Percentiles rank a stretch among this genome's conserved stretches.
These are phyloP conservation scores for Paratinospora sagittata DNA, from an alignment of 164 flowering plant genomes.

Conservation along the genomic window DNA sequence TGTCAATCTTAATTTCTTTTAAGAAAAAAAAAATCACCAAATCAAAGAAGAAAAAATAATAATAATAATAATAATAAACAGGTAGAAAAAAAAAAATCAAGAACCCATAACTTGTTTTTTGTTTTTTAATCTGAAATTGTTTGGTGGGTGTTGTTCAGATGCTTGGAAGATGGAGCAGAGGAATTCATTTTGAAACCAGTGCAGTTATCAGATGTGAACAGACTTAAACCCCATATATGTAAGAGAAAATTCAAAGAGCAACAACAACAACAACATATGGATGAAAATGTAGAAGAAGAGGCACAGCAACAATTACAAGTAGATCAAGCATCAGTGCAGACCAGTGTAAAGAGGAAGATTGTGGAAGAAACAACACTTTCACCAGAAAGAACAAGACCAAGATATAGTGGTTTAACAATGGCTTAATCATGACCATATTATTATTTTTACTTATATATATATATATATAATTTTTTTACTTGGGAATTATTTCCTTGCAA, in stretches of 20 bases:
- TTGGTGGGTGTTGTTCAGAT: slow-evolving; percentile 33
- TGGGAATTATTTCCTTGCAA: not conserved
- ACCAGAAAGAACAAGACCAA: slow-evolving; percentile 50
- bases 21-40: too few species aligned
- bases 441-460: not conserved
- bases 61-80: too few species aligned
- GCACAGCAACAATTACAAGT: not conserved
- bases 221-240: slow-evolving; percentile 51
- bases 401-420: slow-evolving; percentile 35
- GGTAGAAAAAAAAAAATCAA: too few species aligned
- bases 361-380: slow-evolving; percentile 43
- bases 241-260: slow-evolving; percentile 38
- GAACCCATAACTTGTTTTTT: too few species aligned
- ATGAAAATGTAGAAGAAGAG: not conserved
- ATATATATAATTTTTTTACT: too few species aligned
- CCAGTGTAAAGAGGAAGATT: slow-evolving; percentile 45
- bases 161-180: slow-evolving; percentile 73
- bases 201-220: slow-evolving; percentile 46
- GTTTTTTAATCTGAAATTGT: too few species aligned
- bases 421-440: slow-evolving; percentile 1
- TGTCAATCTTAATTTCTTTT: too few species aligned
- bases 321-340: slow-evolving; percentile 5
- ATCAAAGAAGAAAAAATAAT: too few species aligned
- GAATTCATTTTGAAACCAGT: slow-evolving; percentile 69
- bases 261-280: not conserved